Percentiles rank a stretch among this genome's conserved stretches.
These are phyloP conservation scores for Suillus fuscotomentosus DNA, from an alignment of 768 basidiomycete species.

Conservation along the genomic window DNA sequence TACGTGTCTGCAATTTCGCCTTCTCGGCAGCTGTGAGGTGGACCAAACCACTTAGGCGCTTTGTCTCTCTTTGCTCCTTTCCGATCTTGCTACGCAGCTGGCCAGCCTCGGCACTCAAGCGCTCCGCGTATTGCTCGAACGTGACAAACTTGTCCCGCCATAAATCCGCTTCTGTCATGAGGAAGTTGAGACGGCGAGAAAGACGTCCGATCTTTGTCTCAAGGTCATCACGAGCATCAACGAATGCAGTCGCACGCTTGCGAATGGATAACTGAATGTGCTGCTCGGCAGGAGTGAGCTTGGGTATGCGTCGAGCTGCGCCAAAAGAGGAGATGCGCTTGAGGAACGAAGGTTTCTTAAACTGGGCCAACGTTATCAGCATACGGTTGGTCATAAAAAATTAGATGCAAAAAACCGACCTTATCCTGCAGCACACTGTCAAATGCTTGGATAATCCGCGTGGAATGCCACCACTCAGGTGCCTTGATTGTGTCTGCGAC, in stretches of 20 bases:
- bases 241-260: slow-evolving; percentile 91
- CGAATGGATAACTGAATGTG: slow-evolving; percentile 86
- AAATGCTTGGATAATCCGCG: slow-evolving; percentile 87
- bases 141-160: slow-evolving; percentile 95
- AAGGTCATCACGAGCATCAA: slow-evolving; percentile 90
- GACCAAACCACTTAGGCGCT: slow-evolving; percentile 76
- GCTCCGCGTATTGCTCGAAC: slow-evolving; percentile 93
- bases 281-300: slow-evolving; percentile 78
- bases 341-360: slow-evolving; percentile 85
- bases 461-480: slow-evolving; percentile 94
- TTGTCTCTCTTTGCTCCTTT: slow-evolving; percentile 88
- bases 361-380: slow-evolving; percentile 38
- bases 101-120: slow-evolving; percentile 80
- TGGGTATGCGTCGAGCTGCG: slow-evolving; percentile 64
- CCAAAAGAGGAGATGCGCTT: slow-evolving; percentile 83
- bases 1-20: slow-evolving; percentile 73
- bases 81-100: slow-evolving; percentile 87
- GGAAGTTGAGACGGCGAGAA: slow-evolving; percentile 81
- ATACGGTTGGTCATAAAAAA: slow-evolving; percentile 2
- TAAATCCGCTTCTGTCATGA: slow-evolving; percentile 87
- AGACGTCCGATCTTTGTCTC: slow-evolving; percentile 92
- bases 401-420: slow-evolving; percentile 37
- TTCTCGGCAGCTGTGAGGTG: slow-evolving; percentile 79
- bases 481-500: slow-evolving; percentile 89
- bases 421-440: slow-evolving; percentile 84